Conservation (phyloP, 805 yeast species). For the Teunomyces kruisii region DNA sequence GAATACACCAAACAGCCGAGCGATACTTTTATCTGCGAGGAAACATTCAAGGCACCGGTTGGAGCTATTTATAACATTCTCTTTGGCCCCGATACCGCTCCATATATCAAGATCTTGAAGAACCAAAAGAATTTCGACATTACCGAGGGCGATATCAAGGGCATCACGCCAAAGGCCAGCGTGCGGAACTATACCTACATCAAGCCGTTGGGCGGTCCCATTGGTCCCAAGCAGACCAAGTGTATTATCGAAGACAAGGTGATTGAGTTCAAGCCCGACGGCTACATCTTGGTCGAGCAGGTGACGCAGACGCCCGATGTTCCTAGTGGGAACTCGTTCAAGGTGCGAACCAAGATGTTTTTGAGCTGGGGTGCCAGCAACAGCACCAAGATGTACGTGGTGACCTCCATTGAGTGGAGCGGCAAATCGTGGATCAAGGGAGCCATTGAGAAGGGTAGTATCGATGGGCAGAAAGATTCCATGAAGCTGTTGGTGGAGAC, state of each 20-base stretch:
- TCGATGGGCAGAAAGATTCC: constrained; percentile 72
- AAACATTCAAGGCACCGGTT: constrained; percentile 64
- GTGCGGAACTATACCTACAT: constrained; percentile 63
- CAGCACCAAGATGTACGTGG: constrained; percentile 56
- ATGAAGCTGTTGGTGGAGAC: constrained; percentile 51
- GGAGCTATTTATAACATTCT: constrained; percentile 70
- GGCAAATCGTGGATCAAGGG: constrained; percentile 91
- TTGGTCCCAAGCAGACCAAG: constrained; percentile 91
- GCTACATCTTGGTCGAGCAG: constrained; percentile 58
- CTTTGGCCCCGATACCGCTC: constrained; percentile 58
- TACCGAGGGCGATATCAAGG: constrained; percentile 25
- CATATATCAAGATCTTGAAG: constrained; percentile 39
- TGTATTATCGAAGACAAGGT: constrained; percentile 59
- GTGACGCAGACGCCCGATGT: constrained; percentile 86
- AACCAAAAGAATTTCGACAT: constrained; percentile 27
- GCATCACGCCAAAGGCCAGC: constrained; percentile 36
- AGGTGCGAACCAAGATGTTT: constrained; percentile 69
- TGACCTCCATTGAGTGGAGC: constrained; percentile 84
- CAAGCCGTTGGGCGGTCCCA: constrained; percentile 73
- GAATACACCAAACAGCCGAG: constrained; percentile 44
- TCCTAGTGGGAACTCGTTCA: constrained; percentile 85
- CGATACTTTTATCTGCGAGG: constrained; percentile 58
- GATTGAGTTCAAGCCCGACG: constrained; percentile 50
- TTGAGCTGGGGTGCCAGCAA: constrained; percentile 74
- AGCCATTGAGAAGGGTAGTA: constrained; percentile 82